Evolutionary conservation across 2,329 filamentous ascomycete species (phyloP).

Genomic region (Exophiala alcalophila): DNA sequence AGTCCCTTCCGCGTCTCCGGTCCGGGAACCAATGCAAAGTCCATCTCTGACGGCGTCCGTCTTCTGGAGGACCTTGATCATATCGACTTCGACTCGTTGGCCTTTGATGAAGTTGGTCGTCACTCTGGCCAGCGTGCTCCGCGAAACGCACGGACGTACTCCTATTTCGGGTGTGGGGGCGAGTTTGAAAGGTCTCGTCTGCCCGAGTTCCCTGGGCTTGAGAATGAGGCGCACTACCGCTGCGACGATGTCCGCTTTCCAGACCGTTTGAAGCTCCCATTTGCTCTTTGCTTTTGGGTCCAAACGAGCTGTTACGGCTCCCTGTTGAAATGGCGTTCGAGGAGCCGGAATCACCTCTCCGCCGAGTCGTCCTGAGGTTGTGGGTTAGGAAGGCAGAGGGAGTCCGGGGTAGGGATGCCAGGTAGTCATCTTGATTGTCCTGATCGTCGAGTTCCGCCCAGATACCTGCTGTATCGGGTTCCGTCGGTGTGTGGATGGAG

Average conservation of each 20-base stretch:
- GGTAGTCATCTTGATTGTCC: slow-evolving; percentile 42
- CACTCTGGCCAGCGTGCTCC: slow-evolving; percentile 2
- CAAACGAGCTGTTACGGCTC: slow-evolving; percentile 14
- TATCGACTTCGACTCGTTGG: slow-evolving; percentile 18
- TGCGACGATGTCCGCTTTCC: slow-evolving; percentile 4
- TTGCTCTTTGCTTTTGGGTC: slow-evolving; percentile 3
- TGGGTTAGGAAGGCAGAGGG: slow-evolving; percentile 25
- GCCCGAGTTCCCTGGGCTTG: background rate
- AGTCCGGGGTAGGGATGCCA: slow-evolving; percentile 34
- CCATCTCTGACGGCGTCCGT: slow-evolving; percentile 4
- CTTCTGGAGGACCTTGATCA: slow-evolving; percentile 7
- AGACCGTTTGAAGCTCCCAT: background rate
- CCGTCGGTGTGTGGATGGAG: slow-evolving; percentile 40
- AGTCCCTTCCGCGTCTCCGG: no score
- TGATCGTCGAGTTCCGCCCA: slow-evolving; percentile 86
- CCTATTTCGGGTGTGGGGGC: slow-evolving; percentile 2
- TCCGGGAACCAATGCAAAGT: slow-evolving; percentile 1
- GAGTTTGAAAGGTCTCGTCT: background rate
- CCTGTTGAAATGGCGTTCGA: slow-evolving; percentile 23
- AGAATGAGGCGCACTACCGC: slow-evolving; percentile 15
- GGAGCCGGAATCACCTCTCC: slow-evolving; percentile 22
- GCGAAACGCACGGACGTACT: slow-evolving; percentile 23
- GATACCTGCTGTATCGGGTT: slow-evolving; percentile 64
- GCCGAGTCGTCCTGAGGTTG: slow-evolving; percentile 12
- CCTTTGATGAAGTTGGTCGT: slow-evolving; percentile 2